phyloP scores from a whole-genome alignment of 768 basidiomycete genomes.

The Mycena galopus region DNA sequence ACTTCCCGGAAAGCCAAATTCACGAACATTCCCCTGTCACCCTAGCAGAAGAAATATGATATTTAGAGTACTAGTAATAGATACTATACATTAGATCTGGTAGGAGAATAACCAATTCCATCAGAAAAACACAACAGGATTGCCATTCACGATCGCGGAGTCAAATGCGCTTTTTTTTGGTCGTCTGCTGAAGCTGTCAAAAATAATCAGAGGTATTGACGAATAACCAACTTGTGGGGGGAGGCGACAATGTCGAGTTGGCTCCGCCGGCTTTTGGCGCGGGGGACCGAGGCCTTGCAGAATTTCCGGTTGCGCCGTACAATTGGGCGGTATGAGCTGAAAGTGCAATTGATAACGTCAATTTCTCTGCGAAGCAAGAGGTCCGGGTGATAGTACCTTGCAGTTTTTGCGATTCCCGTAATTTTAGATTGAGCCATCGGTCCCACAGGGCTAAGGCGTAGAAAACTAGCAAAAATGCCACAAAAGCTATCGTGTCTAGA shows the following conservation, averaged over 20 bases:
- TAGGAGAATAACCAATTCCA: no score
- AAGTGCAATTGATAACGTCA: background rate
- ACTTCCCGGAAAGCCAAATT: no score
- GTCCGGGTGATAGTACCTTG: background rate
- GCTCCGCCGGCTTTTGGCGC: background rate
- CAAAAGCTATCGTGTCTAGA: conserved; percentile 42
- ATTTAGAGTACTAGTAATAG: no score
- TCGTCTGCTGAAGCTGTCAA: background rate
- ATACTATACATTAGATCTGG: no score
- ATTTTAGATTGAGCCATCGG: conserved; percentile 48
- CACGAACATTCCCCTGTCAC: no score
- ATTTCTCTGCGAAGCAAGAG: background rate
- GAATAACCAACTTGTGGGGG: conserved; percentile 7
- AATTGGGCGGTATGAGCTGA: background rate
- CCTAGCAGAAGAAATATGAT: no score
- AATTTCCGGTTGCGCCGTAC: conserved; percentile 21
- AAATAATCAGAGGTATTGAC: background rate
- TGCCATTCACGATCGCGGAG: no score
- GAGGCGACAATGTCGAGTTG: background rate
- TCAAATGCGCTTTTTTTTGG: no score
- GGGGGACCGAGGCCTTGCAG: background rate
- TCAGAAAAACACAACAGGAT: no score
- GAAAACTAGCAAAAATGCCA: conserved; percentile 47
- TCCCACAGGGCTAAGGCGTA: conserved; percentile 56
- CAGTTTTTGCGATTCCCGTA: conserved; percentile 41